Conservation (phyloP, 139 green algal species). For the Chlamydomonas urium region DNA sequence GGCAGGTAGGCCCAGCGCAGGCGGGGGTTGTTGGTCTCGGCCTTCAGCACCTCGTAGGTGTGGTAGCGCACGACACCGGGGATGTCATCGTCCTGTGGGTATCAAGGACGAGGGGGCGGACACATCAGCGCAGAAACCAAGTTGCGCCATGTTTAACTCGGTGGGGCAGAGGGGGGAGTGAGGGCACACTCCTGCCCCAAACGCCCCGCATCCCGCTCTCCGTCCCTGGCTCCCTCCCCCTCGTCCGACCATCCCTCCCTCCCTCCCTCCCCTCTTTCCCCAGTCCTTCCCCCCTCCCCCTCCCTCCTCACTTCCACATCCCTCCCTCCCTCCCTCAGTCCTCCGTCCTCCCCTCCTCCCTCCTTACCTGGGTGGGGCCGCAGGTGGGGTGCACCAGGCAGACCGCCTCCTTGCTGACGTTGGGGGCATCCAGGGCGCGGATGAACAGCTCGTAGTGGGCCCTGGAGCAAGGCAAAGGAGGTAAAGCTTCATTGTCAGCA, state of each 20-base stretch:
- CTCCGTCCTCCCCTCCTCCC: no score
- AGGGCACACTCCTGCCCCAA: no score
- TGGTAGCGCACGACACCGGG: constrained; percentile 74
- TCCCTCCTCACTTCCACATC: no score
- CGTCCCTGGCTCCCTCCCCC: no score
- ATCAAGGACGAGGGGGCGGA: not conserved
- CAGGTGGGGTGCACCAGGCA: constrained; percentile 84
- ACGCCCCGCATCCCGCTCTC: no score
- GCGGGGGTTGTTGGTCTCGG: constrained; percentile 66
- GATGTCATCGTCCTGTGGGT: constrained; percentile 64
- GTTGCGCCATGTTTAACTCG: no score
- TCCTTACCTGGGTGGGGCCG: constrained; percentile 68
- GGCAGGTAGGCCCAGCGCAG: constrained; percentile 54
- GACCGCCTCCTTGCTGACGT: constrained; percentile 61
- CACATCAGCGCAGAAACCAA: not conserved
- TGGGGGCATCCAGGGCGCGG: constrained; percentile 68
- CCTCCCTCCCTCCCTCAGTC: no score
- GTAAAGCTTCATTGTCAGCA: no score
- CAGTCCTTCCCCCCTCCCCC: no score
- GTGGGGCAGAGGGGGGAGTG: no score
- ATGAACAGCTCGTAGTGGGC: constrained; percentile 91
- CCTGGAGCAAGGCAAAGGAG: constrained; percentile 17
- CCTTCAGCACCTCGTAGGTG: constrained; percentile 82
- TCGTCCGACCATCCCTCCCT: no score
- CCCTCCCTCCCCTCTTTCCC: no score